Evolutionary conservation across 495 filamentous ascomycete species (phyloP).

Genomic region (Neurospora hispaniola): DNA sequence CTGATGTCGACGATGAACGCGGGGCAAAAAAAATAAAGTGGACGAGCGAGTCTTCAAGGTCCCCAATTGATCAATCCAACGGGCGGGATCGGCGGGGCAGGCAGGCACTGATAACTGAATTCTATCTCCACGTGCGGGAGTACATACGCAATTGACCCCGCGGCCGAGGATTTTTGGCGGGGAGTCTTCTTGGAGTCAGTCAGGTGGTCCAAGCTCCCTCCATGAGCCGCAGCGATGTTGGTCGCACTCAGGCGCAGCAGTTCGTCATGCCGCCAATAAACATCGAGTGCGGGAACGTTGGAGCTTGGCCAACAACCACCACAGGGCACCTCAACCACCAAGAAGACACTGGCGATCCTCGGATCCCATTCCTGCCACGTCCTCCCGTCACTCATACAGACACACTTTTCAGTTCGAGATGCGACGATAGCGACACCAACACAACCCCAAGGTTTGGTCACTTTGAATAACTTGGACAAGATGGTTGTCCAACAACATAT

Average conservation of each 20-base stretch:
- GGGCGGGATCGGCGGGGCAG: background rate
- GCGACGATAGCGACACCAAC: background rate
- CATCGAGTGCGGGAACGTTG: background rate
- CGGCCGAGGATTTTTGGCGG: background rate
- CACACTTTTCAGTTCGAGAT: background rate
- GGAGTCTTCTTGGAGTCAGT: background rate
- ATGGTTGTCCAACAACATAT: slow-evolving; percentile 78
- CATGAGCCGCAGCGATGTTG: background rate
- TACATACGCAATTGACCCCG: background rate
- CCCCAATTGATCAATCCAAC: background rate
- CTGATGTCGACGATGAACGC: background rate
- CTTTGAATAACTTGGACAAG: slow-evolving; percentile 28
- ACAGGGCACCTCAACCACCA: background rate
- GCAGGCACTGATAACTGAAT: background rate
- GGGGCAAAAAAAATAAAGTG: background rate
- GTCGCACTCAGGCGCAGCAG: background rate
- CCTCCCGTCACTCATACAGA: background rate
- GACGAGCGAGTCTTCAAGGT: background rate
- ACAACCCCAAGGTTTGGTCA: background rate
- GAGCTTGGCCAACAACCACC: background rate
- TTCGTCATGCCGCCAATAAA: background rate
- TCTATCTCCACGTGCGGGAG: background rate
- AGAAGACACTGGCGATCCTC: background rate
- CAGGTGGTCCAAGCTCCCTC: background rate
- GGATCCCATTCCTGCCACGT: background rate